These are phyloP conservation scores for Citrus cavaleriei DNA, from an alignment of 345 rosid species.

Conservation along the genomic window DNA sequence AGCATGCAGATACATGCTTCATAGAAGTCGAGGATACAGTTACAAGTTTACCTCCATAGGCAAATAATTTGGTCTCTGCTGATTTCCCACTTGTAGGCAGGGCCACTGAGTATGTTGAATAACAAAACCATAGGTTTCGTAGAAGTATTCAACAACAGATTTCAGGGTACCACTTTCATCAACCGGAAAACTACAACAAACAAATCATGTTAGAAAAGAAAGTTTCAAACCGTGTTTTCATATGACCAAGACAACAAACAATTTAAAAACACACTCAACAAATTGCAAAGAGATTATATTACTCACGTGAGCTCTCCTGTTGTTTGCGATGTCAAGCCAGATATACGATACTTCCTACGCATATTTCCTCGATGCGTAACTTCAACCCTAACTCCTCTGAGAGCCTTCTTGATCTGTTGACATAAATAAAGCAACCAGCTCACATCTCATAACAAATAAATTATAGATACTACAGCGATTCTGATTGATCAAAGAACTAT, in stretches of 20 bases:
- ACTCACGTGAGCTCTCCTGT: conserved; percentile 88
- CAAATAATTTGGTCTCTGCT: conserved; percentile 83
- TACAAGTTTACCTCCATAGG: conserved; percentile 75
- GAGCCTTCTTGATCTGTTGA: conserved; percentile 80
- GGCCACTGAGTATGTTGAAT: conserved; percentile 83
- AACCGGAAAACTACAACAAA: conserved; percentile 63
- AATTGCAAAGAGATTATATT: not conserved
- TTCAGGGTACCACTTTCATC: conserved; percentile 87
- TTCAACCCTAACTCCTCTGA: conserved; percentile 89
- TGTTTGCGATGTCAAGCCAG: conserved; percentile 86
- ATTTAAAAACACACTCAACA: not conserved
- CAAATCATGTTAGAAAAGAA: conserved; percentile 7
- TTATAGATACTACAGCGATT: not conserved
- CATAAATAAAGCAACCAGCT: not conserved
- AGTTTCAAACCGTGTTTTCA: not conserved
- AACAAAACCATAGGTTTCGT: conserved; percentile 66
- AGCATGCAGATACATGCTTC: not conserved
- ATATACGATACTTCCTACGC: conserved; percentile 92
- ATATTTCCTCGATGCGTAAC: conserved; percentile 94
- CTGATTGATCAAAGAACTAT: not conserved
- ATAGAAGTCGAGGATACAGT: not conserved
- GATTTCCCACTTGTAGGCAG: conserved; percentile 92
- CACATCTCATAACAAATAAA: not conserved
- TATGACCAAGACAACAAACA: not conserved
- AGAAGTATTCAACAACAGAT: conserved; percentile 84